Base-by-base conservation (phyloP, 768 basidiomycete genomes). In the Tylopilus intermedius region DNA sequence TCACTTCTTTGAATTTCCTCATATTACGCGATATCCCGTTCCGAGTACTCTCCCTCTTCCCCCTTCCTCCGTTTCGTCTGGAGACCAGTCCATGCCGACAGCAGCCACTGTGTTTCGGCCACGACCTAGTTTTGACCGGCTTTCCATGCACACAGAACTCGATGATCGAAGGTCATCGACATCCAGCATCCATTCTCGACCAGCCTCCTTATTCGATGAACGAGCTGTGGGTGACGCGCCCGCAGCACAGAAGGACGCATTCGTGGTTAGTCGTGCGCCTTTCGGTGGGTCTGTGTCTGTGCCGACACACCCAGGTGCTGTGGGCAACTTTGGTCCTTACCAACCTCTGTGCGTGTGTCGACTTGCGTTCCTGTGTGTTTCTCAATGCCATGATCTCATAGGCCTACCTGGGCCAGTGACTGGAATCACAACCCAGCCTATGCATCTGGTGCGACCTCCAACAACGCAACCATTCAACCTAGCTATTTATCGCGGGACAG, bases 1-100 rank as follows among this genome's bases (percentile, higher is more conserved):
- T 41, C 59, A 65, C 35, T 70, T 62, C 13, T 67, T 62, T 15
- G 67, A 69, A 27, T 49, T 61, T 35, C 37, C 67, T 27, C 67
- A 69, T 30, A 49, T 50, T 21, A 69, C 69, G 4, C 64, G 54
- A 51, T 63, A 56, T 44, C 61, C 69, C 32, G 58, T 64, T 32
- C 65, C 68, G 7, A 55, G 55, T 15, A 56, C 54, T 35, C 59
- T 63, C 37, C 56, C 63, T 2, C 18, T 57, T 22, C 47, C 55
- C 18, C 47, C 58, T 32, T 42, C 48, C 21, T 33, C 42, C 7
- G 11, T 47, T 45, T 33, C 48, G 33, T 21, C 37, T 45, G 46
- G 39, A 56, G 45, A 60, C 11, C 54, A 52, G 45, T 42, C 42
- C 32, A 30, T 50, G 24, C 10, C 56, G 35, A 45, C 33, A 9